These are phyloP conservation scores for Thinopyrum elongatum DNA, from an alignment of 176 grass and related monocot species.

Conservation along the genomic window DNA sequence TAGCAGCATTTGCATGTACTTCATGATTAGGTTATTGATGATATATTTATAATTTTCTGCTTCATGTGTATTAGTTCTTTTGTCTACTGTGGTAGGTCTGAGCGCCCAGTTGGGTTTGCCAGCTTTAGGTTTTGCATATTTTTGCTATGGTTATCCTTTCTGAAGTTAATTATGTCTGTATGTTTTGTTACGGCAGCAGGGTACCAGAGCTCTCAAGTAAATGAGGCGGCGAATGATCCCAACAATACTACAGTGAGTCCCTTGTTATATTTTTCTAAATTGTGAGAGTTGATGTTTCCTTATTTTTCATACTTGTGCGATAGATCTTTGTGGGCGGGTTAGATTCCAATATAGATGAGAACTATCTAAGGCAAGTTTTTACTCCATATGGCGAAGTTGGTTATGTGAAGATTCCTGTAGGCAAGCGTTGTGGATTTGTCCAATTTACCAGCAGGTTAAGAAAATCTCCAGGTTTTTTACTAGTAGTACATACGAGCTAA, in stretches of 20 bases:
- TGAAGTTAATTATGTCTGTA: constrained; percentile 2
- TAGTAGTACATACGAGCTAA: background rate
- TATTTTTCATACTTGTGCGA: constrained; percentile 45
- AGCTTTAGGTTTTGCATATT: background rate
- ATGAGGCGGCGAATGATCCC: constrained; percentile 60
- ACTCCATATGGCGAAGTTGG: constrained; percentile 68
- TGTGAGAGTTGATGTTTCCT: constrained; percentile 17
- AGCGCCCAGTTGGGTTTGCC: background rate
- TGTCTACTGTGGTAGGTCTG: background rate
- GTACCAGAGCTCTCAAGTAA: constrained; percentile 60
- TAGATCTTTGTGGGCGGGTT: constrained; percentile 96
- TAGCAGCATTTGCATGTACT: background rate
- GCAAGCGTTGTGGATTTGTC: constrained; percentile 94
- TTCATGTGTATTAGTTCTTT: background rate
- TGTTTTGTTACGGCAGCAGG: constrained; percentile 48
- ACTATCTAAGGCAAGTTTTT: constrained; percentile 81
- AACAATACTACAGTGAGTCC: constrained; percentile 91
- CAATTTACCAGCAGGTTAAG: constrained; percentile 89
- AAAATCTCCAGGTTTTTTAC: constrained; percentile 41
- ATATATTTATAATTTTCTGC: background rate
- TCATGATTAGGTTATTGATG: background rate
- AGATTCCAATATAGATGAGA: constrained; percentile 86
- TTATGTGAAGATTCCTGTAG: constrained; percentile 97
- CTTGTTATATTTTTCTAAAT: background rate
- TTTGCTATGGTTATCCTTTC: background rate